Base-by-base conservation (phyloP, 2,329 filamentous ascomycete genomes). In the Tolypocladium capitatum region DNA sequence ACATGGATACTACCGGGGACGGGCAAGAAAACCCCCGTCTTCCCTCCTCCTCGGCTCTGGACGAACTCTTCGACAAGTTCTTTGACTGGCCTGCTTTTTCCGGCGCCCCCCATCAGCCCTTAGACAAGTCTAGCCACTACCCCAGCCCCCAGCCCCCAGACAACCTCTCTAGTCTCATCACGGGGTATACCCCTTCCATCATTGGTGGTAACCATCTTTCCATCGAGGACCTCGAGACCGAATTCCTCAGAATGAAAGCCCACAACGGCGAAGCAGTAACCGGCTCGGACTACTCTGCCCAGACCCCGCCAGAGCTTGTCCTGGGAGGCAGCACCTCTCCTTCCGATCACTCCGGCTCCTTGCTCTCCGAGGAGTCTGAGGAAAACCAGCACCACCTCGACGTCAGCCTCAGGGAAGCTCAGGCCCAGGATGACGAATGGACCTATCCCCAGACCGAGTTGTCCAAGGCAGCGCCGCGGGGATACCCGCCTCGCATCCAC, bases 351-450 rank as follows among this genome's bases (percentile, higher is more conserved):
- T 67, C 65, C 16, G 63, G 60, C 46, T 64, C 64, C 40, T 46
- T 61, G 54, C 58, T 59, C 51, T 52, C 62, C 28, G 63, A 64
- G 28, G 55, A 58, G 41, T 44, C 53, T 31, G 60, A 62, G 20
- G 61, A 68, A 43, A 50, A 53, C 46, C 56, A 56, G 48, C 57
- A 60, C 47, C 58, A 54, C 49, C 55, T 58, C 27, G 53, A 58
- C 46, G 56, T 59, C 48, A 64, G 60, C 48, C 59, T 68, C 46
- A 54, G 57, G 47, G 63, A 66, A 47, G 58, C 63, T 45, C 62
- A 60, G 51, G 61, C 60, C 46, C 64, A 64, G 46, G 64, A 68
- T 49, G 64, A 67, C 52, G 58, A 68, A 52, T 68, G 66, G 66
- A 67, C 65, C 24, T 67, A 67, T 52, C 62, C 66, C 47, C 64